Evolutionary conservation across 208 protist genomes (phyloP), one percentile per base, ranked within the genome.

Genomic region (Wallacemonas sp.): DNA sequence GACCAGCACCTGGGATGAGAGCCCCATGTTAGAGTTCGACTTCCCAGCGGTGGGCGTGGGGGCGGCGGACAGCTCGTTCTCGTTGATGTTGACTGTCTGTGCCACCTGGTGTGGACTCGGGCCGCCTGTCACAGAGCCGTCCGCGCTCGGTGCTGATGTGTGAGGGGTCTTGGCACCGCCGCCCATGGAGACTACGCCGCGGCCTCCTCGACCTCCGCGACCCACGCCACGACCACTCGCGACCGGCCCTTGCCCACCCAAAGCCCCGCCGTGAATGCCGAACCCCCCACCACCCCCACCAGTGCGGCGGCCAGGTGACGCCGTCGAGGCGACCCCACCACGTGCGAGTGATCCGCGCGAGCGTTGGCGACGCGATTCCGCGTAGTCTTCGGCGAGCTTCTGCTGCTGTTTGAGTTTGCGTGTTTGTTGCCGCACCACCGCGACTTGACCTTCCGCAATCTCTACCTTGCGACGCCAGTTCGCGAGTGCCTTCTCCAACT

Each of bases 381-480:
- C 69, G 68, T 90, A 87, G 13, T 53, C 68, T 8, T 71, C 30
- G 13, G 71, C 80, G 17, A 70, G 63, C 17, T 66, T 48, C 44
- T 66, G 66, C 58, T 82, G 69, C 33, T 61, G 33, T 33, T 53
- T 66, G 29, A 94, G 69, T 1, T 63, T 60, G 22, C 70, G 58
- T 19, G 73, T 78, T 50, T 87, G 79, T 52, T 91, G 85, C n/a
- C 83, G 71, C 63, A 91, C 48, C 4, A 94, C 81, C 0, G 58
- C 19, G 4, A 87, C 63, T 55, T 94, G 81, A 2, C 91, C 91
- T 29, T 83, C 77, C 5, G 88, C 90, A 71, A 98, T 98, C 66
- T 97, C 92, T 1, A 97, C 81, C 76, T 98, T 97, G 21, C 94
- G 80, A 44, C 77, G 32, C 89, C 90, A 97, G 67, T 97, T 96